Percentiles rank a stretch among this genome's conserved stretches.
phyloP scores from a whole-genome alignment of 129 eudicot genomes.

The Tagetes patula region DNA sequence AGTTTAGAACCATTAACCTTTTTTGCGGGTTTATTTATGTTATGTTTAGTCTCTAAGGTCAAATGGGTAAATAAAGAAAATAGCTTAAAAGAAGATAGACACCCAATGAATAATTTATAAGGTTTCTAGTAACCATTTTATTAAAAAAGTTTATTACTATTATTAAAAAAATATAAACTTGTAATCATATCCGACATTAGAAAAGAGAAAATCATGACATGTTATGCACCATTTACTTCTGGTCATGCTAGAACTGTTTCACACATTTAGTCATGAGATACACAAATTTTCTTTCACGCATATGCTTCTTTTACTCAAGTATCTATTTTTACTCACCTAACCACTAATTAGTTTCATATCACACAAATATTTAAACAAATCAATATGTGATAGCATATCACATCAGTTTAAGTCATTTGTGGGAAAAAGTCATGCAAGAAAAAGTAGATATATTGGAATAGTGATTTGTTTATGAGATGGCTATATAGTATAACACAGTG shows the following conservation, averaged over 20 bases:
- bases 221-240: background rate
- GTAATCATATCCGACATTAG: background rate
- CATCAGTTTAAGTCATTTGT: background rate
- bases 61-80: background rate
- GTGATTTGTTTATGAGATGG: too few species aligned
- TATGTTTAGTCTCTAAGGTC: background rate
- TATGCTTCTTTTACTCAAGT: background rate
- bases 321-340: background rate
- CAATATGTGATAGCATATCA: background rate
- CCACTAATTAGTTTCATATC: background rate
- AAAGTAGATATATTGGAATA: background rate
- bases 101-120: background rate
- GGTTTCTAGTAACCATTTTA: background rate
- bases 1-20: background rate
- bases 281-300: background rate
- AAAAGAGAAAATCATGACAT: background rate
- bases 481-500: too few species aligned
- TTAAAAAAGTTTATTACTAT: background rate
- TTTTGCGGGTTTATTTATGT: background rate
- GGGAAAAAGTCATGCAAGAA: background rate
- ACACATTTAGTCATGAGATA: background rate
- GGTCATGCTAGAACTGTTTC: background rate
- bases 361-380: background rate
- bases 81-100: background rate
- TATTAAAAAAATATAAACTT: background rate